Evolutionary conservation across 179 eudicot genomes (phyloP), one percentile per base, ranked within the genome.

Genomic region (Heliamphora pulchella): DNA sequence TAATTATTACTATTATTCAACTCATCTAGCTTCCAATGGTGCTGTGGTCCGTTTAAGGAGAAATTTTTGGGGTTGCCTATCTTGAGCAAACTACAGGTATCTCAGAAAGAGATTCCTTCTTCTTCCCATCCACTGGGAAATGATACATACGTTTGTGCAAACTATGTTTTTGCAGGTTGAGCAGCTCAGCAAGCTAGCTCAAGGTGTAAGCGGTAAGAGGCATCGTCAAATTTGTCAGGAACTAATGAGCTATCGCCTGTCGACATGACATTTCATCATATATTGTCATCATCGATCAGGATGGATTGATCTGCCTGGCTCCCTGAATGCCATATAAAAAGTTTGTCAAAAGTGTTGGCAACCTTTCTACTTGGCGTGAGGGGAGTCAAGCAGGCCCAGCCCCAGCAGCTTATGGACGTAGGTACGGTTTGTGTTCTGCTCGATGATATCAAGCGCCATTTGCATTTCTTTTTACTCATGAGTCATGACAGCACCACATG

Each of bases 271-370:
- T 44, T 7, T 68, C 0, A 5, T 8, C 10, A 5, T 15, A 20
- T 8, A 15, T 59, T 10, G 15, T 43, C 15, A 17, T 4, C 31
- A 8, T 46, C 14, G 31, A 68, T 6, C 3, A n/a, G 18, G 57
- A 11, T 48, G 65, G 8, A 58, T 77, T 41, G 47, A 68, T 66
- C 80, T 78, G 74, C 80, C 73, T 78, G 80, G 80, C 80, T 78
- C 80, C 74, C 80, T 78, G 80, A 78, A 78, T 78, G 80, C 80
- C 80, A 78, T 51, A 63, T 78, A 65, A 51, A 63, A 55, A 17
- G 74, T 4, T 66, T 78, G 74, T 55, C 80, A 39, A 78, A 55
- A 78, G 31, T 31, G 31, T 78, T 78, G 74, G 71, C 74, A 50
- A 51, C 62, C 63, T 78, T 67, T 64, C 31, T 78, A 78, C 3